phyloP scores from a whole-genome alignment of 1,284 basidiomycete genomes.

The Marasmius oreades region DNA sequence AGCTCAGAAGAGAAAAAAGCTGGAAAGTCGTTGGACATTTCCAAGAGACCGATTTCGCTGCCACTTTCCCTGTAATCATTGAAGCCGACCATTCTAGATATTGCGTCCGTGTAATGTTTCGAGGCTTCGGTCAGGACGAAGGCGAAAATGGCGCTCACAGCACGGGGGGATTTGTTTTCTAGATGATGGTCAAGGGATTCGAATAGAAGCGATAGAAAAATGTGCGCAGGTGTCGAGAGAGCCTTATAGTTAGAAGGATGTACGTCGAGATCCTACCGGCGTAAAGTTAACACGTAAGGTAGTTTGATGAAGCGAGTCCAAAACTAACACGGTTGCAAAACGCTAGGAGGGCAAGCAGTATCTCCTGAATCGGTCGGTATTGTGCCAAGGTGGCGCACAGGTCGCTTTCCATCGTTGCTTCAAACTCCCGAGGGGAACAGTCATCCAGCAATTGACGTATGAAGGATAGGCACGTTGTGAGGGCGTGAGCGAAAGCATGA shows the following conservation, averaged over 20 bases:
- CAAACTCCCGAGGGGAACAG: constrained; percentile 29
- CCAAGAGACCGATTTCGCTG: constrained; percentile 25
- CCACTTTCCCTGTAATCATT: constrained; percentile 10
- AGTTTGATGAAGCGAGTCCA: not conserved
- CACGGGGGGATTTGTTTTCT: constrained; percentile 43
- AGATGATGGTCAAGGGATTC: constrained; percentile 47
- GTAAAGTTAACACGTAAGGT: constrained; percentile 4
- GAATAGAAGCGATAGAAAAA: constrained; percentile 55
- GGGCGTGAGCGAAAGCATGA: constrained; percentile 62
- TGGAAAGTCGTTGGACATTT: constrained; percentile 42
- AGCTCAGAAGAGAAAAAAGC: constrained; percentile 53
- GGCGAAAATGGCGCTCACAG: constrained; percentile 51
- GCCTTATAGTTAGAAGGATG: constrained; percentile 38
- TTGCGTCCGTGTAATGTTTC: constrained; percentile 50
- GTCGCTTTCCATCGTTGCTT: constrained; percentile 18
- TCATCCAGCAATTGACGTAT: constrained; percentile 42
- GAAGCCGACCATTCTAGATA: constrained; percentile 57
- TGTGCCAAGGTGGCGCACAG: constrained; percentile 49
- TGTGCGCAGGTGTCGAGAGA: constrained; percentile 40
- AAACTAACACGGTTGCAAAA: constrained; percentile 55
- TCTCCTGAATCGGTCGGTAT: constrained; percentile 48
- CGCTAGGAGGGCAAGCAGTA: constrained; percentile 45
- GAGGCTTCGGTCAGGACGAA: constrained; percentile 62
- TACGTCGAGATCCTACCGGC: constrained; percentile 34
- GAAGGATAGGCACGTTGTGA: constrained; percentile 51